phyloP scores from a whole-genome alignment of 768 basidiomycete genomes.

The Baorangia bicolor region DNA sequence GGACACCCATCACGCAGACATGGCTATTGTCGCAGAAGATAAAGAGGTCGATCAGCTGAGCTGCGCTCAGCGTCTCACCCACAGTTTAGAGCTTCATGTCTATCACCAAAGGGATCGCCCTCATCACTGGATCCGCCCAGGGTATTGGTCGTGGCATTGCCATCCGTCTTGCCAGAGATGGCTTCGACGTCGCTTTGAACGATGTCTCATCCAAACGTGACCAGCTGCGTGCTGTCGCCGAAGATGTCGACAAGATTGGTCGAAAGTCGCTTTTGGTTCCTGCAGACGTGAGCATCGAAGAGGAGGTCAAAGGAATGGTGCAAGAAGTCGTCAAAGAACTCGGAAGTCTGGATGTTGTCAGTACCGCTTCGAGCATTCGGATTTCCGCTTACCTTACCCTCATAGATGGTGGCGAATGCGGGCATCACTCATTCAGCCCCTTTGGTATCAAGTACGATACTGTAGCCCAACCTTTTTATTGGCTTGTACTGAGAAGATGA shows the following conservation, averaged over 20 bases:
- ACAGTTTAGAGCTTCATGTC: slow-evolving; percentile 2
- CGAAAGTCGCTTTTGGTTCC: slow-evolving; percentile 14
- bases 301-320: slow-evolving; percentile 8
- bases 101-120: slow-evolving; percentile 27
- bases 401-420: slow-evolving; percentile 21
- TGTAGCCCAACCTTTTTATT: too few species aligned
- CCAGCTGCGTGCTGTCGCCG: slow-evolving; percentile 8
- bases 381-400: too few species aligned
- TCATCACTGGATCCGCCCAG: slow-evolving; percentile 32
- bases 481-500: not conserved
- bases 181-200: slow-evolving; percentile 31
- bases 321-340: not conserved
- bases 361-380: not conserved
- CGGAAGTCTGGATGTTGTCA: slow-evolving; percentile 7
- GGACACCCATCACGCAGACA: too few species aligned
- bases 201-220: slow-evolving; percentile 22
- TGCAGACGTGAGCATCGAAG: slow-evolving; percentile 11
- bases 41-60: not conserved
- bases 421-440: not conserved
- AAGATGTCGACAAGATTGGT: slow-evolving; percentile 9
- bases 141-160: slow-evolving; percentile 28
- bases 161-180: slow-evolving; percentile 19
- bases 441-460: slow-evolving; percentile 1
- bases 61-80: not conserved
- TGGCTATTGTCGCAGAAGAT: too few species aligned